Conservation (phyloP, 148 eudicot genomes). For the Rhododendron ovatum region DNA sequence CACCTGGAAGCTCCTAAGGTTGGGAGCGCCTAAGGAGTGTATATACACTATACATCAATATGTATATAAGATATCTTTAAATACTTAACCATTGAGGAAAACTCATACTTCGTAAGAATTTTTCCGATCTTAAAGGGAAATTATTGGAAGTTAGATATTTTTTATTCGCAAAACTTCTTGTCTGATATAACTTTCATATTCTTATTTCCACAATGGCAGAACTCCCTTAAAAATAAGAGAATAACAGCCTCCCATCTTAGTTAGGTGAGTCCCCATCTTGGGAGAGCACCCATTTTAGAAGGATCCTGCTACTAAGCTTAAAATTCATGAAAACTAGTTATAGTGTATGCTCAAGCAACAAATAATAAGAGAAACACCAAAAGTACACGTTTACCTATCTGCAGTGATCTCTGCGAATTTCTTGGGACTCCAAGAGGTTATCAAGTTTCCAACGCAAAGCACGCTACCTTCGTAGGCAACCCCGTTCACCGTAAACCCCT, state of each 20-base stretch:
- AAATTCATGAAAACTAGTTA: background rate
- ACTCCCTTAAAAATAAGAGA: background rate
- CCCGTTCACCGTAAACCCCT: constrained; percentile 79
- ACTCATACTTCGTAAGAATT: background rate
- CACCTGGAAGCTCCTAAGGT: background rate
- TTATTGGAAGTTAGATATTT: background rate
- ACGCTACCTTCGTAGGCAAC: constrained; percentile 79
- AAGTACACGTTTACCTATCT: constrained; percentile 42
- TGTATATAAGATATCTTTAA: no score
- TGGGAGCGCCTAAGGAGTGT: background rate
- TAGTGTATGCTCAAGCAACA: background rate
- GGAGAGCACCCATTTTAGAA: background rate
- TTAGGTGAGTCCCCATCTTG: no score
- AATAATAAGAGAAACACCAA: background rate
- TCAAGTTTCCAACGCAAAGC: constrained; percentile 77
- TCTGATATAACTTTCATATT: background rate
- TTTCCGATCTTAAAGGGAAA: background rate
- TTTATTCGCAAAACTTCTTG: background rate
- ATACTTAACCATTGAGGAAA: background rate
- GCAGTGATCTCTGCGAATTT: constrained; percentile 64
- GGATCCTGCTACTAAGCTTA: background rate
- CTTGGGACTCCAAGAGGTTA: constrained; percentile 78
- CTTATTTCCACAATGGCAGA: background rate
- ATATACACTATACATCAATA: no score
- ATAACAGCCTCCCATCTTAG: background rate